phyloP scores from a whole-genome alignment of 805 yeast genomes.

The Yamadazyma kitorensis region DNA sequence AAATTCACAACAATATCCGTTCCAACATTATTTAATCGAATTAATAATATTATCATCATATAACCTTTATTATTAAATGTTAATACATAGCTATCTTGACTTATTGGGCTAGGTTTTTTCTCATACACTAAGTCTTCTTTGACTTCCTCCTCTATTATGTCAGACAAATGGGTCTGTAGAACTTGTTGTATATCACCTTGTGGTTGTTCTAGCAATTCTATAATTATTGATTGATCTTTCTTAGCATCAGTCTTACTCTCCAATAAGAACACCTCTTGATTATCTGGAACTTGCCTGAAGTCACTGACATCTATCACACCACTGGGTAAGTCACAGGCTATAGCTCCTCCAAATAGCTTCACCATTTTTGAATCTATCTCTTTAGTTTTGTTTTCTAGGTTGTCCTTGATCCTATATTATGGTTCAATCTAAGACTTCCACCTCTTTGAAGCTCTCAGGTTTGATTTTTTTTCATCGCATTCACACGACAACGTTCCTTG shows the following conservation, averaged over 20 bases:
- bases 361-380: too few relatives aligned
- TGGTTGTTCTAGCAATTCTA: constrained; percentile 58
- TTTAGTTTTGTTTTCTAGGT: too few relatives aligned
- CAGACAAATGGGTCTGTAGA: constrained; percentile 52
- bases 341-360: constrained; percentile 81
- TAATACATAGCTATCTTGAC: background rate
- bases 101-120: background rate
- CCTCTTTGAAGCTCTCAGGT: too few relatives aligned
- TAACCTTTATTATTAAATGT: background rate
- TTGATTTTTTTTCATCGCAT: too few relatives aligned
- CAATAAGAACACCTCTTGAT: constrained; percentile 85
- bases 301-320: constrained; percentile 68
- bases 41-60: constrained; percentile 53
- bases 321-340: constrained; percentile 54
- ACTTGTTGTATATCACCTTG: constrained; percentile 37
- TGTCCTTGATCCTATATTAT: too few relatives aligned
- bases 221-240: constrained; percentile 54
- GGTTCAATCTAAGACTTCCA: too few relatives aligned
- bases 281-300: constrained; percentile 84
- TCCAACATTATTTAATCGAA: constrained; percentile 47
- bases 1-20: constrained; percentile 44
- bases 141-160: constrained; percentile 38
- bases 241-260: constrained; percentile 23
- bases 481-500: too few relatives aligned
- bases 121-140: constrained; percentile 3